Percentiles rank a stretch among this genome's conserved stretches.
These are phyloP conservation scores for Postia placenta DNA, from an alignment of 768 basidiomycete genomes.

Conservation along the genomic window DNA sequence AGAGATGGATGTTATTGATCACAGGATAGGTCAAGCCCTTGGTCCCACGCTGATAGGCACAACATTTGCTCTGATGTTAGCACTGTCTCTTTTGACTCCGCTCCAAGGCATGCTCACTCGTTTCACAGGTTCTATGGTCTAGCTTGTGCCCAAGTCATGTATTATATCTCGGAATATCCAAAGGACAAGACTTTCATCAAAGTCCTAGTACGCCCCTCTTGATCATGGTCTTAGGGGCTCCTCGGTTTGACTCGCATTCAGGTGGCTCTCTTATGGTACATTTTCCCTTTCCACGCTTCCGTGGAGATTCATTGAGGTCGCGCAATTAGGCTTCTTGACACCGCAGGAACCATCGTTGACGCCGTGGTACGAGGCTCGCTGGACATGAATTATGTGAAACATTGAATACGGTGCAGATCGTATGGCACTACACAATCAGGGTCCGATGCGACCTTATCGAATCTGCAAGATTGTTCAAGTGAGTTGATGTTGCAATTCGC, in stretches of 20 bases:
- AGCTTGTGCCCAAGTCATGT: neutral
- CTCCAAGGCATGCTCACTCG: too few species aligned
- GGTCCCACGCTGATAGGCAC: too few species aligned
- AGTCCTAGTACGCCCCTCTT: neutral
- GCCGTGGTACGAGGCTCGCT: neutral
- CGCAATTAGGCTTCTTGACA: neutral
- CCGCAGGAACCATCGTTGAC: neutral
- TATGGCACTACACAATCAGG: neutral
- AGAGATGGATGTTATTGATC: too few species aligned
- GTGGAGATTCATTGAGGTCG: neutral
- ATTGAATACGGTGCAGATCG: neutral
- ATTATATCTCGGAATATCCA: neutral
- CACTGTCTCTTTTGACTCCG: neutral
- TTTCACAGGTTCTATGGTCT: neutral
- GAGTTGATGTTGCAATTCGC: neutral
- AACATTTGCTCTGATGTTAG: too few species aligned
- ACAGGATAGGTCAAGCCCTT: too few species aligned
- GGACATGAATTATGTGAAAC: neutral
- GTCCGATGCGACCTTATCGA: neutral
- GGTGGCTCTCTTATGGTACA: neutral
- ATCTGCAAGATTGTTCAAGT: neutral
- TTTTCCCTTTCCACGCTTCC: neutral
- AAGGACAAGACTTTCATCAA: neutral
- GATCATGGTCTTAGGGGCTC: neutral
- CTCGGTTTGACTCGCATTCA: neutral